A percentile compares a stretch with the other conserved stretches of the same genome.
Conservation (phyloP, 2,329 filamentous ascomycete genomes). For the Pestalotiopsis sp. region DNA sequence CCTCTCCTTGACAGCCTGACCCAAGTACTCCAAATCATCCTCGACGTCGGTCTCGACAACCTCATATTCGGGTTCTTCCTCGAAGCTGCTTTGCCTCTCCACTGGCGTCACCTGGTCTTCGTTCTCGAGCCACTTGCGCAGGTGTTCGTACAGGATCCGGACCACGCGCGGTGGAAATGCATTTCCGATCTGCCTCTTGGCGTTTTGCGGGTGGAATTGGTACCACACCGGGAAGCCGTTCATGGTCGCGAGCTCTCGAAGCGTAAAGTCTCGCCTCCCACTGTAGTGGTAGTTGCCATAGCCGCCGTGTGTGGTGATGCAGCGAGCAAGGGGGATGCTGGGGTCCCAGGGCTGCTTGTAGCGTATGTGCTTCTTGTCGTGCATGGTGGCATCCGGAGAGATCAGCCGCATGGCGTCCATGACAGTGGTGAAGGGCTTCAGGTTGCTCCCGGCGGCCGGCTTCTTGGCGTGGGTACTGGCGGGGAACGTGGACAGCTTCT, state of each 20-base stretch:
- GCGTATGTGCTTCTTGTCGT: constrained; percentile 37
- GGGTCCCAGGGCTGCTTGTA: constrained; percentile 46
- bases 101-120: constrained; percentile 39
- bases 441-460: constrained; percentile 27
- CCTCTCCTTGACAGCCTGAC: background rate
- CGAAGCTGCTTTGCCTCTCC: constrained; percentile 13
- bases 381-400: constrained; percentile 36
- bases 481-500: constrained; percentile 69
- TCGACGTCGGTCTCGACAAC: background rate
- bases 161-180: constrained; percentile 70
- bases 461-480: constrained; percentile 56
- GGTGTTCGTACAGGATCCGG: constrained; percentile 49
- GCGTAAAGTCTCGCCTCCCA: constrained; percentile 64
- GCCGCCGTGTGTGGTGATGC: constrained; percentile 67
- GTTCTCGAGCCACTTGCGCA: constrained; percentile 47
- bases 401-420: constrained; percentile 42
- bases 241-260: constrained; percentile 68
- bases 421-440: constrained; percentile 46
- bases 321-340: constrained; percentile 50
- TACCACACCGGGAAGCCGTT: constrained; percentile 70
- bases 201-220: constrained; percentile 50
- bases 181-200: constrained; percentile 74
- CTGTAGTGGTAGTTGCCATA: constrained; percentile 64
- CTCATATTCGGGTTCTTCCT: constrained; percentile 6
- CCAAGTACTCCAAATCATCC: background rate